Conservation (phyloP, 176 grass and related monocot genomes). For the Hyparrhenia diplandra region DNA sequence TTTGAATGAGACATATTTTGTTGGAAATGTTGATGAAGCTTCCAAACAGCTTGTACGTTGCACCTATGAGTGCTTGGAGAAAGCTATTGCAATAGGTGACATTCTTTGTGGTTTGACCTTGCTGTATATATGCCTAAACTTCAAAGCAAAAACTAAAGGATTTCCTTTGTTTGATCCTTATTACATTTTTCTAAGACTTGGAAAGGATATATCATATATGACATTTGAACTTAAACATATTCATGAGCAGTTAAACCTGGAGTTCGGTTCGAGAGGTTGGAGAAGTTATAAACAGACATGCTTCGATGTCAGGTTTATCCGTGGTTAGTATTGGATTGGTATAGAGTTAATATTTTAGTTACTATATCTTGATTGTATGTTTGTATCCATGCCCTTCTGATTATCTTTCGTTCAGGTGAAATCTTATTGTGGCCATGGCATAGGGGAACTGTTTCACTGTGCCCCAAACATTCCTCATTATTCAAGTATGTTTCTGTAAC, state of each 20-base stretch:
- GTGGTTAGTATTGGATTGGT: slow-evolving; percentile 58
- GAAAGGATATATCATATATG: slow-evolving; percentile 6
- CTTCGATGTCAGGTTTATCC: slow-evolving; percentile 81
- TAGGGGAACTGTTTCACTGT: slow-evolving; percentile 94
- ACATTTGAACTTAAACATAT: slow-evolving; percentile 22
- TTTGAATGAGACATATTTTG: slow-evolving; percentile 99
- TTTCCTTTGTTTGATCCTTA: background rate
- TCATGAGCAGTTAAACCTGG: slow-evolving; percentile 85
- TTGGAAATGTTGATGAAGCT: slow-evolving; percentile 90
- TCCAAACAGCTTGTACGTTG: slow-evolving; percentile 89
- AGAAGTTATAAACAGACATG: slow-evolving; percentile 92
- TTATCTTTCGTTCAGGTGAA: slow-evolving; percentile 65
- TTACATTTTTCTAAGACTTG: background rate
- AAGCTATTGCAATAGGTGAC: slow-evolving; percentile 97
- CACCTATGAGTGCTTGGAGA: slow-evolving; percentile 94
- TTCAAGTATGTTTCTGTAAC: slow-evolving; percentile 54
- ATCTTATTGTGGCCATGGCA: slow-evolving; percentile 98
- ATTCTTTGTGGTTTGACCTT: slow-evolving; percentile 15
- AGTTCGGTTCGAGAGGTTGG: slow-evolving; percentile 90
- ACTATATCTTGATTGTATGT: background rate
- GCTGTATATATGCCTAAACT: slow-evolving; percentile 6
- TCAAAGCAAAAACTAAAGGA: background rate
- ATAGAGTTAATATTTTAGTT: background rate
- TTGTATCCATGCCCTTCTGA: background rate
- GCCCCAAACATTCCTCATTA: slow-evolving; percentile 98